Evolutionary conservation across 805 yeast genomes (phyloP), one percentile per base, ranked within the genome.

Genomic region (Cyberlindnera misumaiensis): DNA sequence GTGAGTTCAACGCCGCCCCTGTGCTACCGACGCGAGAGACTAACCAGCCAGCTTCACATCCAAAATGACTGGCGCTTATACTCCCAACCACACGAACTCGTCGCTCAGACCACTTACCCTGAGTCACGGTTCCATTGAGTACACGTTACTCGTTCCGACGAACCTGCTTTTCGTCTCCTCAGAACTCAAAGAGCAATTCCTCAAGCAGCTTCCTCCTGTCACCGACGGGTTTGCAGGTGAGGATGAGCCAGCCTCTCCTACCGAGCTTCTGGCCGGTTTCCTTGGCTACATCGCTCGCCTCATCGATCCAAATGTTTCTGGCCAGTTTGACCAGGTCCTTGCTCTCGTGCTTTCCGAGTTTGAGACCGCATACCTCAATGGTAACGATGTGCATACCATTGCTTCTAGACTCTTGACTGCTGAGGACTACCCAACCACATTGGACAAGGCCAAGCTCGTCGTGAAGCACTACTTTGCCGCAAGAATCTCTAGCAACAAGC

Each of bases 141-240:
- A 88, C 61, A 82, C 90, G 15, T 68, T 90, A 38, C 72, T 89
- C 54, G 88, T 93, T 40, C 96, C 97, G 35, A 79, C 93, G 29
- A 75, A 78, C 40, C 71, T 80, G 39, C 83, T 84, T 57, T 76
- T 87, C 53, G 75, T 80, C 53, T 85, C 85, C 58, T 81, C 90
- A 43, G 96, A 89, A 64, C 73, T 93, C 52, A 83, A 85, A 54
- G 89, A 87, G 49, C 94, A 82, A 63, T 93, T 90, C 61, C 68
- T 66, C 55, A 83, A 84, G 58, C 60, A 63, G 38, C 75, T 93
- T 48, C 90, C 94, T 8, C 76, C 73, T 34, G 78, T 78, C 30
- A 83, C 96, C 32, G 96, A 86, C 56, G 93, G 83, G 12, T 80
- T 74, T 50, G 90, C 89, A 35, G 82, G 75, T 42, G 95, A 85